Conservation (phyloP, 177 flowering plant species). For the Tripterygium wilfordii region DNA sequence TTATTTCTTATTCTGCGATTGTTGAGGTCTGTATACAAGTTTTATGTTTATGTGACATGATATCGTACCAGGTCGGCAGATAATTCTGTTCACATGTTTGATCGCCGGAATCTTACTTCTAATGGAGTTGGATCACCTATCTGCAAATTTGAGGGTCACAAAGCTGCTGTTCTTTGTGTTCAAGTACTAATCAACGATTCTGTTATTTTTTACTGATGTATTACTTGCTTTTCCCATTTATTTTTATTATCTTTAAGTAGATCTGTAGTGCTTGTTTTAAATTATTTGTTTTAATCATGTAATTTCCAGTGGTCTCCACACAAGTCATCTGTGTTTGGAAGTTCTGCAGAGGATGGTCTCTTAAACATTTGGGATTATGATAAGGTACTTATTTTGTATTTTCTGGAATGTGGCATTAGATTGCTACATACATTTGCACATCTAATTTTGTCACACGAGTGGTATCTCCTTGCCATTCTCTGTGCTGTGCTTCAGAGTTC, state of each 20-base stretch:
- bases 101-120: constrained; percentile 76
- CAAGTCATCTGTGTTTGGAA: constrained; percentile 66
- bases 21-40: too few species aligned
- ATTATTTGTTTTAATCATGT: background rate
- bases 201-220: too few species aligned
- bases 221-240: too few species aligned
- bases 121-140: constrained; percentile 75
- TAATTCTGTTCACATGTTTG: constrained; percentile 81
- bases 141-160: constrained; percentile 74
- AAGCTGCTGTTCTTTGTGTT: constrained; percentile 87
- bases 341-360: constrained; percentile 72
- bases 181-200: constrained; percentile 41
- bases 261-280: background rate
- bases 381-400: constrained; percentile 32
- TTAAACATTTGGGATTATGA: constrained; percentile 72
- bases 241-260: background rate
- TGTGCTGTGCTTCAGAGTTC: too few species aligned
- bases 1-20: too few species aligned
- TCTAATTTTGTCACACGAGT: too few species aligned
- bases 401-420: too few species aligned
- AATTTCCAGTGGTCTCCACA: constrained; percentile 68
- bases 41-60: too few species aligned
- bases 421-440: too few species aligned
- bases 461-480: too few species aligned
- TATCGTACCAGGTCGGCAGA: constrained; percentile 66